Evolutionary conservation across 164 flowering plant species (phyloP).

Genomic region (Malania oleifera): DNA sequence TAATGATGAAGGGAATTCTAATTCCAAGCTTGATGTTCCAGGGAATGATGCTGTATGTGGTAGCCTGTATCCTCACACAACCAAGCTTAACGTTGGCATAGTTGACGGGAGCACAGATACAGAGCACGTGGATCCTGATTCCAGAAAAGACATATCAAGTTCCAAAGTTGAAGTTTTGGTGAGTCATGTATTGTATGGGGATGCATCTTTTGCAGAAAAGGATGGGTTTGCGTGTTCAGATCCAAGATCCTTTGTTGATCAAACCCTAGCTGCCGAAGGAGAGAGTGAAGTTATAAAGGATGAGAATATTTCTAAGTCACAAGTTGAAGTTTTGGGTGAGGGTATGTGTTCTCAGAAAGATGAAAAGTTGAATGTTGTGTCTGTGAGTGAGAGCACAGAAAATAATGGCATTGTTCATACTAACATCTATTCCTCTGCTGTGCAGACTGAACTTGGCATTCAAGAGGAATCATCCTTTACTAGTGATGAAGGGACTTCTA

Average conservation of each 20-base stretch:
- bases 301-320: no score
- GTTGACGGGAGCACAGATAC: not conserved
- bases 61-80: no score
- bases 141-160: not conserved
- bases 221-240: no score
- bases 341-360: no score
- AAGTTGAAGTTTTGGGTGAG: no score
- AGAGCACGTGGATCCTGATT: not conserved
- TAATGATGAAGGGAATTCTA: not conserved
- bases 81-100: no score
- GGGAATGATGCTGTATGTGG: no score
- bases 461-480: not conserved
- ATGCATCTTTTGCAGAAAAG: not conserved
- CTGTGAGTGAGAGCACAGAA: not conserved
- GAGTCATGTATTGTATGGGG: not conserved
- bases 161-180: not conserved
- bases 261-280: no score
- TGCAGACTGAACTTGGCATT: not conserved
- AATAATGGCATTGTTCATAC: not conserved
- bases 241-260: no score
- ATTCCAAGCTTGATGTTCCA: no score
- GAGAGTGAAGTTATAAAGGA: no score
- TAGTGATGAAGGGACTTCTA: not conserved
- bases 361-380: not conserved
- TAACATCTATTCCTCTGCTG: not conserved